Evolutionary conservation across 768 basidiomycete genomes (phyloP).

Genomic region (Agrocybe praecox): DNA sequence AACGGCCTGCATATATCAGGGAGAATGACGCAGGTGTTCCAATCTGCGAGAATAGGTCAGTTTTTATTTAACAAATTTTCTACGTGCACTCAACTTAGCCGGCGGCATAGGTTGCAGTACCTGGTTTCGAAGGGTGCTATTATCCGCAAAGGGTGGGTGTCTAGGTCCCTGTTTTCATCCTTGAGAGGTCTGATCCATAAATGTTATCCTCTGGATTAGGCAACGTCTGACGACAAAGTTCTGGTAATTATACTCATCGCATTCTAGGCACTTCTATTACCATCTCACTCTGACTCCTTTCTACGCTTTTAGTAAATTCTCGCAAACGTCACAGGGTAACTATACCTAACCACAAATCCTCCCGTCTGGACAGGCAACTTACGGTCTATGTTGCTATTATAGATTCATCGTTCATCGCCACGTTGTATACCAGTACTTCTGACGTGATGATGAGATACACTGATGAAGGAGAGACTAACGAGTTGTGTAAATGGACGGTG

Average conservation of each 20-base stretch:
- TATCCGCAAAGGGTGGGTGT: conserved; percentile 75
- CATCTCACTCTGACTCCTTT: conserved; percentile 9
- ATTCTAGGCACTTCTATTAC: conserved; percentile 6
- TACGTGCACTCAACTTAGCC: conserved; percentile 20
- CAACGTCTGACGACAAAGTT: conserved; percentile 83
- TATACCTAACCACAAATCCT: background rate
- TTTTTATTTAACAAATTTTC: conserved; percentile 15
- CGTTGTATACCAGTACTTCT: conserved; percentile 76
- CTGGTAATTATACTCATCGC: conserved; percentile 49
- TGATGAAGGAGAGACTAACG: conserved; percentile 78
- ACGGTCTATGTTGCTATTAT: conserved; percentile 6
- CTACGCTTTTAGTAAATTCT: conserved; percentile 61
- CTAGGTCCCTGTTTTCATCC: conserved; percentile 6
- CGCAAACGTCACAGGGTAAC: conserved; percentile 57
- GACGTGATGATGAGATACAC: conserved; percentile 81
- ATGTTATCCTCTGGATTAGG: conserved; percentile 38
- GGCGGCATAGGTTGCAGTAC: conserved; percentile 71
- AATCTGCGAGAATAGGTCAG: conserved; percentile 85
- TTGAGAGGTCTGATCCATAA: conserved; percentile 17
- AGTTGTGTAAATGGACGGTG: conserved; percentile 88
- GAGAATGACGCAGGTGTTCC: conserved; percentile 74
- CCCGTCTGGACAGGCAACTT: conserved; percentile 3
- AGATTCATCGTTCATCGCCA: conserved; percentile 85
- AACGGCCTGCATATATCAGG: conserved; percentile 83
- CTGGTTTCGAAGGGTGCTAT: conserved; percentile 88